A percentile compares a stretch with the other conserved stretches of the same genome.
Conservation (phyloP, 2,329 filamentous ascomycete species). For the Knufia petricola region DNA sequence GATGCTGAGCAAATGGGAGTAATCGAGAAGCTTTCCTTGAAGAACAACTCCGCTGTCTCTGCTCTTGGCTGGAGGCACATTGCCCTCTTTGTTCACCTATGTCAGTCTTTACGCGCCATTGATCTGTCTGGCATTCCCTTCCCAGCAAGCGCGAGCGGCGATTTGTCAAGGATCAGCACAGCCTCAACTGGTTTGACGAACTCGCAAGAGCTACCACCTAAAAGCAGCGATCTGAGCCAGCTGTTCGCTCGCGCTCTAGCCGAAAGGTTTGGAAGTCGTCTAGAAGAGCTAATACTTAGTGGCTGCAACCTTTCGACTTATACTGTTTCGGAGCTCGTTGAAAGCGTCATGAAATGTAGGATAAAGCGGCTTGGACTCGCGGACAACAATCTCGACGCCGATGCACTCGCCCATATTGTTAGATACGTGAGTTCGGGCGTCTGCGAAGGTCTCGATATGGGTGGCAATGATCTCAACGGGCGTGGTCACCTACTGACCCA, state of each 20-base stretch:
- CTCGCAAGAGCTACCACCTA: slow-evolving; percentile 15
- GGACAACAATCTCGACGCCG: slow-evolving; percentile 65
- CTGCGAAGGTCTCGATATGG: slow-evolving; percentile 82
- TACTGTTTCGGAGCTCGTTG: slow-evolving; percentile 67
- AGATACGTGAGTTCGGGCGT: slow-evolving; percentile 65
- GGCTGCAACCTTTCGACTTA: slow-evolving; percentile 64
- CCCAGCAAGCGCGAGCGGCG: slow-evolving; percentile 31
- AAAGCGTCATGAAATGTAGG: slow-evolving; percentile 69
- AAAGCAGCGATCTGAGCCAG: slow-evolving; percentile 45
- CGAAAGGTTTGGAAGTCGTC: slow-evolving; percentile 62
- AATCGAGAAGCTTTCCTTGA: slow-evolving; percentile 76
- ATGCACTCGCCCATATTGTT: slow-evolving; percentile 65
- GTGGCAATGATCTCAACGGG: slow-evolving; percentile 62
- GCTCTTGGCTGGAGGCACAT: slow-evolving; percentile 86
- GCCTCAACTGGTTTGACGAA: slow-evolving; percentile 14
- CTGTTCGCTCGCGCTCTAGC: slow-evolving; percentile 67
- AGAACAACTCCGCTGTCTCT: slow-evolving; percentile 78
- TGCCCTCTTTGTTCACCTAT: slow-evolving; percentile 81
- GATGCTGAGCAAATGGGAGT: slow-evolving; percentile 47
- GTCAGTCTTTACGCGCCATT: slow-evolving; percentile 71
- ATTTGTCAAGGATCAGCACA: slow-evolving; percentile 13
- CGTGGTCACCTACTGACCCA: slow-evolving; percentile 40
- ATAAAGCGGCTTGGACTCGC: slow-evolving; percentile 72
- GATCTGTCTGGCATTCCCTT: slow-evolving; percentile 81
- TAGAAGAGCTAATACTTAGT: slow-evolving; percentile 76